phyloP scores from a whole-genome alignment of 495 filamentous ascomycete genomes.

The Aspergillus leporis region DNA sequence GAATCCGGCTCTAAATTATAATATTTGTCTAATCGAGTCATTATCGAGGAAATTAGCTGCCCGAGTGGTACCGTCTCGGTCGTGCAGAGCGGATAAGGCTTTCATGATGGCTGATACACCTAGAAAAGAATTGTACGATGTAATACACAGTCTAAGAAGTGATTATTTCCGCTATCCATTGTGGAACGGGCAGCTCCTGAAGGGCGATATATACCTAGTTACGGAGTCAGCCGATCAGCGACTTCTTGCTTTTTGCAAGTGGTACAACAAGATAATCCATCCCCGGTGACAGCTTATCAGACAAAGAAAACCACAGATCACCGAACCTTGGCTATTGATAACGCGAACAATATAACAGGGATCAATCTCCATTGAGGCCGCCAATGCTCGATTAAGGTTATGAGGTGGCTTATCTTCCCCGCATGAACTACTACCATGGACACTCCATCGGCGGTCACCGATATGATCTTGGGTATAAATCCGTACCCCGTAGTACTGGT shows the following conservation, averaged over 20 bases:
- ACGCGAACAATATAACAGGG: not conserved
- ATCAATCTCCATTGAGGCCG: not conserved
- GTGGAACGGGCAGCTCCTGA: not conserved
- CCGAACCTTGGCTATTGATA: not conserved
- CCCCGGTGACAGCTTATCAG: not conserved
- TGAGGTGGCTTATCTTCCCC: not conserved
- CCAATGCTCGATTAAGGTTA: not conserved
- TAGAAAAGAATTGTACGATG: not conserved
- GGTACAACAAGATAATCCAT: not conserved
- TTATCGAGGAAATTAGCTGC: constrained; percentile 33
- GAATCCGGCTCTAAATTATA: no score
- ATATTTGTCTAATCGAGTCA: no score
- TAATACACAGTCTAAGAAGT: not conserved
- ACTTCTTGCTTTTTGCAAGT: not conserved
- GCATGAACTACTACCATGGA: not conserved
- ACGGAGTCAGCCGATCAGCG: not conserved
- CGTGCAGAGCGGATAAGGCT: constrained; percentile 19
- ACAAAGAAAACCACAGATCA: not conserved
- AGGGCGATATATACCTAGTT: not conserved
- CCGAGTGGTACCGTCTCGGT: constrained; percentile 23
- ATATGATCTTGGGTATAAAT: not conserved
- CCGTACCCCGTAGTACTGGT: not conserved
- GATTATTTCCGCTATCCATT: not conserved
- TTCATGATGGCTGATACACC: not conserved
- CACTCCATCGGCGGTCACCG: not conserved